phyloP scores from a whole-genome alignment of 169 alveolate species.

The Eimeria acervulina region DNA sequence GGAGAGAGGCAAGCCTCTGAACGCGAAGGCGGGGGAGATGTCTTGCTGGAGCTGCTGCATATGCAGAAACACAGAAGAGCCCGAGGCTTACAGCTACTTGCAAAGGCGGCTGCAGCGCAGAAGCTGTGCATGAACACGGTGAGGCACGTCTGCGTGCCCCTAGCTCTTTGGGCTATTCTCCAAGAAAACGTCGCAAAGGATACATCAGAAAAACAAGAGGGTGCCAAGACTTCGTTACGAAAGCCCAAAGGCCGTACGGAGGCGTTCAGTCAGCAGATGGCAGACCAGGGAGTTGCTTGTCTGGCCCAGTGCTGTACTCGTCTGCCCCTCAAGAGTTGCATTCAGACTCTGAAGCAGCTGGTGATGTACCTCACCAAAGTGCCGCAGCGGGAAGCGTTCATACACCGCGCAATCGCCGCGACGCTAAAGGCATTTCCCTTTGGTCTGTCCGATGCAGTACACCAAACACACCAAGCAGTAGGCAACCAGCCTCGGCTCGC shows the following conservation, averaged over 20 bases:
- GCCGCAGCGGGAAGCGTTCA: slow-evolving; percentile 81
- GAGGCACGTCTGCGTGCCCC: slow-evolving; percentile 60
- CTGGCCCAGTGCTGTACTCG: slow-evolving; percentile 70
- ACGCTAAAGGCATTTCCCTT: slow-evolving; percentile 60
- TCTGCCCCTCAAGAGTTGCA: slow-evolving; percentile 46
- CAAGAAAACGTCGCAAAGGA: slow-evolving; percentile 42
- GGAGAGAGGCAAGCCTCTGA: slow-evolving; percentile 25
- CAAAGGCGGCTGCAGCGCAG: slow-evolving; percentile 63
- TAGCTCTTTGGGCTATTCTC: slow-evolving; percentile 66
- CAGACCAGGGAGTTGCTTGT: slow-evolving; percentile 78
- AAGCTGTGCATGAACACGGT: slow-evolving; percentile 57
- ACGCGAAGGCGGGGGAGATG: slow-evolving; percentile 80
- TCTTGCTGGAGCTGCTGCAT: slow-evolving; percentile 78
- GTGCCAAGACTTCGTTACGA: background rate
- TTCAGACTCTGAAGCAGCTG: slow-evolving; percentile 46
- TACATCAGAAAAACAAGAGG: background rate
- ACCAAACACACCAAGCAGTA: slow-evolving; percentile 25
- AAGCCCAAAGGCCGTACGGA: slow-evolving; percentile 47
- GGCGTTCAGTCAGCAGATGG: slow-evolving; percentile 76
- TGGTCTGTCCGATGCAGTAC: slow-evolving; percentile 54
- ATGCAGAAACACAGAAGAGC: slow-evolving; percentile 82
- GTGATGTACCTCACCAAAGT: slow-evolving; percentile 43
- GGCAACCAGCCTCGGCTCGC: background rate
- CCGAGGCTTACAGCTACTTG: slow-evolving; percentile 77
- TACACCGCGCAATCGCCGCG: slow-evolving; percentile 71